Percentiles rank a stretch among this genome's conserved stretches.
phyloP scores from a whole-genome alignment of 129 eudicot genomes.

The Kitagawia praeruptora region DNA sequence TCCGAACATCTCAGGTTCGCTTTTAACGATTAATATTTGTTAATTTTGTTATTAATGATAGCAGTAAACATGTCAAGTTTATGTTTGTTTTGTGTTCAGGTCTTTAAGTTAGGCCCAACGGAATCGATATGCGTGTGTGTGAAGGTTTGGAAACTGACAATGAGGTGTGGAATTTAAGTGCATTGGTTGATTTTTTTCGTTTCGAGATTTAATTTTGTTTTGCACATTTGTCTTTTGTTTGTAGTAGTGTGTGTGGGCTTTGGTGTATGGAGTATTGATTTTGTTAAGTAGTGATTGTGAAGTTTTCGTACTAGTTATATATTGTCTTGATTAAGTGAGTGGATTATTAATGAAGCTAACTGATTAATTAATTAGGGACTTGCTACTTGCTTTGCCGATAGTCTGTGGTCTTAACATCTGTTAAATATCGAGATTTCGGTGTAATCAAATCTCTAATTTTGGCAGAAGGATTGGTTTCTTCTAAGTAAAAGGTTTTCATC shows the following conservation, averaged over 20 bases:
- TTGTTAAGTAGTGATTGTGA: not conserved
- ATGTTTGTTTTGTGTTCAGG: slow-evolving; percentile 30
- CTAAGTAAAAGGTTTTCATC: not conserved
- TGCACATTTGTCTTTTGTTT: too few relatives aligned
- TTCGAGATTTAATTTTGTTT: not conserved
- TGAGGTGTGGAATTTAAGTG: slow-evolving; percentile 45
- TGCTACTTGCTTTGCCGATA: not conserved
- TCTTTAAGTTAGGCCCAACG: slow-evolving; percentile 55
- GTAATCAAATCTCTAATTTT: not conserved
- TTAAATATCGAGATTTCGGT: not conserved
- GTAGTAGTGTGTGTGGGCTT: not conserved
- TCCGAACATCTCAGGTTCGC: slow-evolving; percentile 19
- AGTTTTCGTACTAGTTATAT: not conserved
- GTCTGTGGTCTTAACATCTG: not conserved
- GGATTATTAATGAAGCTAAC: not conserved
- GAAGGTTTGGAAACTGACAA: slow-evolving; percentile 47
- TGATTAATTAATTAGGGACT: not conserved
- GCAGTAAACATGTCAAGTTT: not conserved
- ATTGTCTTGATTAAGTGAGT: not conserved
- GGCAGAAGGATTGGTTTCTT: not conserved
- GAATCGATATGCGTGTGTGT: slow-evolving; percentile 52
- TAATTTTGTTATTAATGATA: not conserved
- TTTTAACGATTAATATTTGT: not conserved
- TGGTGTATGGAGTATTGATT: not conserved
- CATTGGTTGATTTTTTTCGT: not conserved